Conservation (phyloP, 225 moss, liverwort and hornwort genomes). For the Pseudoscleropodium purum region DNA sequence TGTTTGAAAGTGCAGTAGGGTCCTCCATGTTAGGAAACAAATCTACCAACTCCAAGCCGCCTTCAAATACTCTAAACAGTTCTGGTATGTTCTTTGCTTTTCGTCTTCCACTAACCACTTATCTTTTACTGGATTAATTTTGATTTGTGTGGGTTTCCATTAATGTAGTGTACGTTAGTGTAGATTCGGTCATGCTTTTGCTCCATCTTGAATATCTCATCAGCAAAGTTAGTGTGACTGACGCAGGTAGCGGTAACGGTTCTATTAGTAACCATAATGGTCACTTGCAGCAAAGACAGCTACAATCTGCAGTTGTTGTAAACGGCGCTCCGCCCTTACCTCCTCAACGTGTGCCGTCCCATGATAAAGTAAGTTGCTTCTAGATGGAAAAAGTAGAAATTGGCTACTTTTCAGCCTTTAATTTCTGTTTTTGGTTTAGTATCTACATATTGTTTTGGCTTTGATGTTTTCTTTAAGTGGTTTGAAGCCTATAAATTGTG, state of each 20-base stretch:
- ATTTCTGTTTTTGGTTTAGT: neutral
- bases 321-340: constrained; percentile 9
- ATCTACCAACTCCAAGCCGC: neutral
- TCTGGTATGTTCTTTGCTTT: constrained; percentile 14
- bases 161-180: neutral
- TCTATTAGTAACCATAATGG: constrained; percentile 16
- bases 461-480: neutral
- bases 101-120: neutral
- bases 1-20: constrained; percentile 49
- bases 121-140: neutral
- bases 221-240: neutral
- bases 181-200: neutral
- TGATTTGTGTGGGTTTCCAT: neutral
- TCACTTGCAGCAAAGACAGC: constrained; percentile 9
- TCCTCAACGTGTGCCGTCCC: neutral
- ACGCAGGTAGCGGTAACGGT: constrained; percentile 17
- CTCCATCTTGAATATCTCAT: constrained; percentile 5
- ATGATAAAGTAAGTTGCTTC: constrained; percentile 10
- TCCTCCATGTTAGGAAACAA: constrained; percentile 11
- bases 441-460: neutral
- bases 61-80: neutral
- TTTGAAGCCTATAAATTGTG: neutral
- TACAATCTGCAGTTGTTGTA: neutral
- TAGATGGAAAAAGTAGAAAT: neutral
- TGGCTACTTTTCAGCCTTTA: neutral